Evolutionary conservation across 140 eudicot genomes (phyloP).

Genomic region (Ambrosia hybrid): DNA sequence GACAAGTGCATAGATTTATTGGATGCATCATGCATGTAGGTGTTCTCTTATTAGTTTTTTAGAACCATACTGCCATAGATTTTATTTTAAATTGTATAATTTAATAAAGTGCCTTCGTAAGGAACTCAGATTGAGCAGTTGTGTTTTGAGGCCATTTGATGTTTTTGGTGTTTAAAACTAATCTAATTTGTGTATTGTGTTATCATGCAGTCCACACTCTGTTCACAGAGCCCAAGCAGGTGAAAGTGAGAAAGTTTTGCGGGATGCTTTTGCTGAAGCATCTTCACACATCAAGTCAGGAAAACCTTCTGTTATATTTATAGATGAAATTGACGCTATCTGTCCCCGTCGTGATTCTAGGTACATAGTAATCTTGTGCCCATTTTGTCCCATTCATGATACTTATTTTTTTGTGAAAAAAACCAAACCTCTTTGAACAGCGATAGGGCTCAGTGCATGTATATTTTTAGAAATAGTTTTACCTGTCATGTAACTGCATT

Average conservation of each 20-base stretch:
- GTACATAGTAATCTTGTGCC: constrained; percentile 35
- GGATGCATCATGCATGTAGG: background rate
- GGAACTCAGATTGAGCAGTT: constrained; percentile 11
- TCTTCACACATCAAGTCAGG: constrained; percentile 56
- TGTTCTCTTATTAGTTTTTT: background rate
- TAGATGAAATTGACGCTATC: constrained; percentile 94
- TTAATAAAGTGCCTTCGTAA: background rate
- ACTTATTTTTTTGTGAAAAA: background rate
- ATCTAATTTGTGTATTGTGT: constrained; percentile 15
- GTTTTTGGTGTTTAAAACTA: background rate
- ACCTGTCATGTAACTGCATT: background rate
- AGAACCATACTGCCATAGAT: background rate
- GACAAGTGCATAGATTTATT: background rate
- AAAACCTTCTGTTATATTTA: constrained; percentile 82
- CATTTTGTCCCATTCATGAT: background rate
- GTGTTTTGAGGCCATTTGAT: constrained; percentile 6
- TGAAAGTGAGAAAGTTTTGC: constrained; percentile 81
- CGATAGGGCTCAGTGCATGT: background rate
- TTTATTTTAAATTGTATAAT: background rate
- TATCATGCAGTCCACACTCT: constrained; percentile 84
- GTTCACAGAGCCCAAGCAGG: constrained; percentile 89
- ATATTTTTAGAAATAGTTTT: background rate
- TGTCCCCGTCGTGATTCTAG: constrained; percentile 94
- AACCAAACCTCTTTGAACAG: background rate
- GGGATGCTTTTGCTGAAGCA: constrained; percentile 91